Percentiles rank a stretch among this genome's conserved stretches.
These are phyloP conservation scores for Boletellus sp. DNA, from an alignment of 768 basidiomycete species.

Conservation along the genomic window DNA sequence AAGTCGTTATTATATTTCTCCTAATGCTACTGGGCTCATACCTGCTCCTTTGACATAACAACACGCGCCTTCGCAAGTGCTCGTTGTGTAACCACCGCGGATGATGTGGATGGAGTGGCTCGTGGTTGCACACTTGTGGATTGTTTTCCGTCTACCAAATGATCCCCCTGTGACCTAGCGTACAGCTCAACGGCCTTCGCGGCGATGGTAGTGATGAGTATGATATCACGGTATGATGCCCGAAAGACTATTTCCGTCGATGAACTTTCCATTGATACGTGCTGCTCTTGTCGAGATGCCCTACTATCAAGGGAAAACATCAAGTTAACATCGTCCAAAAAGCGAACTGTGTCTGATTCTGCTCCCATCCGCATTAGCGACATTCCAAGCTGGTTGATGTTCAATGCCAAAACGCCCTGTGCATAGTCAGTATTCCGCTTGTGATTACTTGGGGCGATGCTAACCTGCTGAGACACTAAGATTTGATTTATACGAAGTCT, in stretches of 20 bases:
- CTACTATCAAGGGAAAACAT: constrained; percentile 85
- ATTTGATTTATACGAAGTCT: constrained; percentile 80
- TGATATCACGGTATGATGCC: constrained; percentile 93
- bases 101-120: constrained; percentile 2
- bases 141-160: constrained; percentile 2
- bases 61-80: constrained; percentile 40
- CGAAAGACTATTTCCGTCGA: constrained; percentile 85
- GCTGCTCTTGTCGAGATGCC: constrained; percentile 62
- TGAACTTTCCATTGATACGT: constrained; percentile 79
- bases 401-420: constrained; percentile 79
- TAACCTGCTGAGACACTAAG: constrained; percentile 86
- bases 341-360: constrained; percentile 77
- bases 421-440: constrained; percentile 6
- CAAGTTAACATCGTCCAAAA: constrained; percentile 89
- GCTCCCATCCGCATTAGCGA: constrained; percentile 87
- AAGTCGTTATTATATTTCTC: constrained; percentile 1
- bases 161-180: constrained; percentile 35
- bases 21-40: constrained; percentile 27
- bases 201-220: constrained; percentile 79
- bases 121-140: constrained; percentile 7
- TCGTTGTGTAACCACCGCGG: constrained; percentile 5
- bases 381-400: constrained; percentile 84
- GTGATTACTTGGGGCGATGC: constrained; percentile 12
- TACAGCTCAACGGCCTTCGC: constrained; percentile 87
- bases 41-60: constrained; percentile 80